Base-by-base conservation (phyloP, 2,329 filamentous ascomycete genomes). In the Aspergillus aculeatinus region DNA sequence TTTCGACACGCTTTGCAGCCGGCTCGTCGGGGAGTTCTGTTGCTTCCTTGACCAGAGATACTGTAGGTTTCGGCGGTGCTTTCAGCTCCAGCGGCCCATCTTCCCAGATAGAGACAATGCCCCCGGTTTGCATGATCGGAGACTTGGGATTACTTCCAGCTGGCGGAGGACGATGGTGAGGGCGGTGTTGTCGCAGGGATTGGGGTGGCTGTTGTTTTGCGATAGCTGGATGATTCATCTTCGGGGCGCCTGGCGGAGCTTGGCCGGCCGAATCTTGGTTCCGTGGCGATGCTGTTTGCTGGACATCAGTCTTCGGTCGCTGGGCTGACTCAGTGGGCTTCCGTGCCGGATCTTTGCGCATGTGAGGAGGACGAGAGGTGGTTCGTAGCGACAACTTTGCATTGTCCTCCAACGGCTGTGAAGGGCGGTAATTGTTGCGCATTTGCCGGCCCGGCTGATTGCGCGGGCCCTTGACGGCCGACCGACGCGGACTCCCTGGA, bases 71-170 rank as follows among this genome's bases (percentile, higher is more conserved):
- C n/a, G 61, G 49, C 57, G 57, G 66, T 60, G 51, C 33, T 12
- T 42, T 60, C 50, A n/a, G 52, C 42, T 25, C 65, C 9, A 67
- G 59, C 39, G 65, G 68, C 27, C 63, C 66, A 57, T 78, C 76
- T 66, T 79, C 77, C 71, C 75, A 79, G 51, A 79, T 78, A 0
- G 72, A 74, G 9, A 76, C 68, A 10, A 67, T 67, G 21, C 67
- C 64, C n/a, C 69, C 67, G 12, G 63, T 67, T 7, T 66, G 61
- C 10, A 64, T 56, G 25, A 57, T 64, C 11, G 60, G 60, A 16
- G 55, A 52, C 5, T 62, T 63, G 25, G 58, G 62, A 21, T 50
- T 25, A 4, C 60, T 54, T 19, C 62, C 62, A 0, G 64, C 48
- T 19, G 65, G 55, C 29, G 29, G 59, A 58, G 29, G 55, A 3